Conservation (phyloP, 2,329 filamentous ascomycete genomes). For the Corinectria fuckeliana region DNA sequence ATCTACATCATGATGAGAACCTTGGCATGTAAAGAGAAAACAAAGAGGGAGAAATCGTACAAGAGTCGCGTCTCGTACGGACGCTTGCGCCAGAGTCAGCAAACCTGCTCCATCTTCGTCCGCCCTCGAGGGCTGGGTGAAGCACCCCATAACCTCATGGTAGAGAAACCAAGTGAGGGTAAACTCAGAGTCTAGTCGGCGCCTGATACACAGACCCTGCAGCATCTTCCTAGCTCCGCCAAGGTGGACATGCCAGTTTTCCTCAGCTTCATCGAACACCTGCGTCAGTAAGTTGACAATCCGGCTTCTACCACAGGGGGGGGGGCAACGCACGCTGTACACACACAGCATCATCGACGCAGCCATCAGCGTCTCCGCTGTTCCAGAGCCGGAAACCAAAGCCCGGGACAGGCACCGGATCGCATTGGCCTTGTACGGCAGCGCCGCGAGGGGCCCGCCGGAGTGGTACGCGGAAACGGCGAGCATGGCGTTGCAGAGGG, state of each 20-base stretch:
- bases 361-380: conserved; percentile 49
- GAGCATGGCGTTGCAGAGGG: conserved; percentile 52
- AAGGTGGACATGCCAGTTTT: conserved; percentile 53
- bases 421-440: conserved; percentile 51
- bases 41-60: conserved; percentile 4
- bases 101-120: conserved; percentile 10
- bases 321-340: conserved; percentile 50
- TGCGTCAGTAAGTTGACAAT: conserved; percentile 22
- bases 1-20: conserved; percentile 43
- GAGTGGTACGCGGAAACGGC: conserved; percentile 53
- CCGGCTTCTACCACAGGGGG: fast-evolving
- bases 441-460: conserved; percentile 46
- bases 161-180: conserved; percentile 56
- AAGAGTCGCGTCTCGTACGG: conserved; percentile 11
- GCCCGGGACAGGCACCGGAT: conserved; percentile 49
- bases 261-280: conserved; percentile 57
- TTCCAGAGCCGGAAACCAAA: conserved; percentile 34
- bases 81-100: conserved; percentile 7
- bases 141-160: conserved; percentile 53
- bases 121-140: conserved; percentile 44
- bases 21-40: not conserved
- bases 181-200: conserved; percentile 44
- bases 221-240: conserved; percentile 50
- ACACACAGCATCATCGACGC: conserved; percentile 59
- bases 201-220: conserved; percentile 31